A percentile compares a stretch with the other conserved stretches of the same genome.
phyloP scores from a whole-genome alignment of 169 alveolate genomes.

The Plasmodium gaboni region DNA sequence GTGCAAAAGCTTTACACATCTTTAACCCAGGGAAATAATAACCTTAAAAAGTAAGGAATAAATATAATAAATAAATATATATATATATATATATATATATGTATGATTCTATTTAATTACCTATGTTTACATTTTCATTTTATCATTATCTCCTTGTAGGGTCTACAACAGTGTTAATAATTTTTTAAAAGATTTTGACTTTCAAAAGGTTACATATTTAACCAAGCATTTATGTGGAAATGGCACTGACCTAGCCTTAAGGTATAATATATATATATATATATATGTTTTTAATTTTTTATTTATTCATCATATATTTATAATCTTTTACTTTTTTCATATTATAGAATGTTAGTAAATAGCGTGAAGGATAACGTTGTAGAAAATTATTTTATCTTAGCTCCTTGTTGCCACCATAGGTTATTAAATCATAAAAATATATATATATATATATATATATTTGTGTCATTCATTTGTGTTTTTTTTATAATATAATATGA shows the following conservation, averaged over 20 bases:
- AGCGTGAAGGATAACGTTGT: constrained; percentile 1
- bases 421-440: background rate
- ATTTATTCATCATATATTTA: background rate
- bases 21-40: constrained; percentile 60
- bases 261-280: constrained; percentile 5
- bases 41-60: constrained; percentile 15
- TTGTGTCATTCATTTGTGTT: background rate
- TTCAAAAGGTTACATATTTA: constrained; percentile 23
- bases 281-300: background rate
- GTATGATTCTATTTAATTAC: too few relatives aligned
- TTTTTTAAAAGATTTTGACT: constrained; percentile 12
- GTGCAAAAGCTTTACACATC: constrained; percentile 12
- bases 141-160: background rate
- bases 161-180: constrained; percentile 21
- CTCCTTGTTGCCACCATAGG: constrained; percentile 59
- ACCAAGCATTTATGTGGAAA: constrained; percentile 70
- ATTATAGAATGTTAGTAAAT: constrained; percentile 26
- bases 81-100: too few relatives aligned
- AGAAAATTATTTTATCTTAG: constrained; percentile 43
- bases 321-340: background rate
- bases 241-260: constrained; percentile 46
- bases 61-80: too few relatives aligned
- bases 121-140: too few relatives aligned
- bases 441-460: background rate
- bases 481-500: background rate